phyloP scores from a whole-genome alignment of 192 early-diverging fungal species.

The Linnemannia zychae region DNA sequence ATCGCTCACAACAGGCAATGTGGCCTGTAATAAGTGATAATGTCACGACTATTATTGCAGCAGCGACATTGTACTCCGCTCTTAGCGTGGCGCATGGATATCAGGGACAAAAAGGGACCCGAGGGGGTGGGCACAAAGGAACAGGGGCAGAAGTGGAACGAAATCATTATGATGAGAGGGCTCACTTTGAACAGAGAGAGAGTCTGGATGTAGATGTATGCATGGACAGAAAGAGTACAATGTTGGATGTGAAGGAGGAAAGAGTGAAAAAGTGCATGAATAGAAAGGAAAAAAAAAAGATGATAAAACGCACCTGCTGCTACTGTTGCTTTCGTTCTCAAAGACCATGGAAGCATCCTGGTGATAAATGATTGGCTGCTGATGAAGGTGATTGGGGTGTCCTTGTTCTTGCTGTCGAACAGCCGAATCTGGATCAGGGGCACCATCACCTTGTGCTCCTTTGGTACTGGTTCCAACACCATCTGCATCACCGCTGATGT shows the following conservation, averaged over 20 bases:
- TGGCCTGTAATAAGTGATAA: background rate
- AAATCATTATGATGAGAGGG: background rate
- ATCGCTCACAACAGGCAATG: background rate
- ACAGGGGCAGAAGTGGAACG: background rate
- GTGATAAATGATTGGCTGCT: background rate
- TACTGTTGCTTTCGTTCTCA: too few species aligned
- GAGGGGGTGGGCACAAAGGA: background rate
- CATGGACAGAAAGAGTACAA: background rate
- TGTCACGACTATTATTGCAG: slow-evolving; percentile 4
- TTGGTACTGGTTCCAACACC: too few species aligned
- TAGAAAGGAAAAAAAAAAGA: background rate
- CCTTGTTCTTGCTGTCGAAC: background rate
- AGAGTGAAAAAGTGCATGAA: background rate
- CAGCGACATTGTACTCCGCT: background rate
- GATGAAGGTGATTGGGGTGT: background rate
- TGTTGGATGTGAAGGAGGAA: background rate
- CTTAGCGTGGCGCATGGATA: background rate
- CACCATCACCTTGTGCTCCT: background rate
- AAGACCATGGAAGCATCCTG: background rate
- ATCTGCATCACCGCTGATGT: background rate
- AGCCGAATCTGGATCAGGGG: background rate
- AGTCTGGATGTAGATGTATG: background rate
- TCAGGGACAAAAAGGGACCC: background rate
- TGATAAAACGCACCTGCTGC: background rate
- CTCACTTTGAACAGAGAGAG: background rate